These are phyloP conservation scores for Cyclocybe cylindracea DNA, from an alignment of 768 basidiomycete species.

Conservation along the genomic window DNA sequence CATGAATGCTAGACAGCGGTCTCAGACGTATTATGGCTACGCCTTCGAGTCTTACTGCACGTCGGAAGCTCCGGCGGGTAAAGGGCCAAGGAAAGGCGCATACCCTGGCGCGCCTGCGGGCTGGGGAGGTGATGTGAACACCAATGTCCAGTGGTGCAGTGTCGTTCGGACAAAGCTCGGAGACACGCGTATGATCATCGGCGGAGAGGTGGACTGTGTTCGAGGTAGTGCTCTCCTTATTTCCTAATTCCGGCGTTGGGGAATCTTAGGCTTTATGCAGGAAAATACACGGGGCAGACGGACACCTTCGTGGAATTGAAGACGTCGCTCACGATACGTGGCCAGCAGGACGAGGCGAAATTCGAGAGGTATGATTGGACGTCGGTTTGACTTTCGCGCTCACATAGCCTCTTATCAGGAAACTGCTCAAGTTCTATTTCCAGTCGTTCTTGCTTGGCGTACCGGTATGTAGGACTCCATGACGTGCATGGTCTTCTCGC, in stretches of 20 bases:
- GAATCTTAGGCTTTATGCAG: conserved; percentile 36
- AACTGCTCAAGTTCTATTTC: conserved; percentile 90
- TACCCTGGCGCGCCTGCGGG: conserved; percentile 40
- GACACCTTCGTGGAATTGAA: conserved; percentile 84
- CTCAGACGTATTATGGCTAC: conserved; percentile 81
- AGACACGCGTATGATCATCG: conserved; percentile 69
- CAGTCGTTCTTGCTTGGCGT: conserved; percentile 92
- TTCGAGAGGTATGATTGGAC: conserved; percentile 69
- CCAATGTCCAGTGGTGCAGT: conserved; percentile 89
- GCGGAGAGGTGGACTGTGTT: conserved; percentile 92
- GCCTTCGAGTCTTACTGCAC: conserved; percentile 91
- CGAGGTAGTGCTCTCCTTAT: conserved; percentile 48
- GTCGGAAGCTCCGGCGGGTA: conserved; percentile 36
- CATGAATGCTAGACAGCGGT: conserved; percentile 61
- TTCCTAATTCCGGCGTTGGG: not conserved
- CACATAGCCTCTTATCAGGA: conserved; percentile 44
- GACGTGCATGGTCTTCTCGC: conserved; percentile 4
- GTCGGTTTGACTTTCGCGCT: conserved; percentile 6
- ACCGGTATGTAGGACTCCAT: conserved; percentile 53
- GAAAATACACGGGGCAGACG: conserved; percentile 57
- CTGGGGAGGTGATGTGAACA: conserved; percentile 84
- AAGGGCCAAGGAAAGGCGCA: conserved; percentile 16
- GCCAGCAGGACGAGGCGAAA: conserved; percentile 59
- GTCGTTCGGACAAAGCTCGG: conserved; percentile 87
- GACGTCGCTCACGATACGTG: conserved; percentile 74